Conservation (phyloP, 192 early-diverging fungal species). For the Entomortierella parvispora region DNA sequence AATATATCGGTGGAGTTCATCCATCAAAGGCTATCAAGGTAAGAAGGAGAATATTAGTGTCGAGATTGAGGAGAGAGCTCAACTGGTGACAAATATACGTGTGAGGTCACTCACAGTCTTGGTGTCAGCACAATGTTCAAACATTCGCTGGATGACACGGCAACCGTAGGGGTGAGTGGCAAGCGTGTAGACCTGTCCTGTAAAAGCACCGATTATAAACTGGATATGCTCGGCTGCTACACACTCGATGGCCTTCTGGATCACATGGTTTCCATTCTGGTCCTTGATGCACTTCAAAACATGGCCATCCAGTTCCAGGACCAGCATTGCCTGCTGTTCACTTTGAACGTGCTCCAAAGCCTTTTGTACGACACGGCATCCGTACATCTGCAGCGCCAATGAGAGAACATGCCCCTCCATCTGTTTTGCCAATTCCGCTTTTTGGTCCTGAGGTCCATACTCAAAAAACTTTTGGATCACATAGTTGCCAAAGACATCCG, state of each 20-base stretch:
- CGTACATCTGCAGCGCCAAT: constrained; percentile 97
- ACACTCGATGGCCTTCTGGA: constrained; percentile 97
- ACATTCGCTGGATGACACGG: constrained; percentile 97
- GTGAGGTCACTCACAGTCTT: constrained; percentile 61
- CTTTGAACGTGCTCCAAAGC: constrained; percentile 89
- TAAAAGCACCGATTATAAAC: constrained; percentile 97
- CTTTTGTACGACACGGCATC: constrained; percentile 98
- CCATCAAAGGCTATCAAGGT: constrained; percentile 74
- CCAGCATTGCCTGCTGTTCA: constrained; percentile 88
- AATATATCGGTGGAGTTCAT: constrained; percentile 92
- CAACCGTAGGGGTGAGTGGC: constrained; percentile 98
- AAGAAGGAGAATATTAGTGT: neutral
- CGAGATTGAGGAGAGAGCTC: neutral
- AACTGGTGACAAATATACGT: too few species aligned
- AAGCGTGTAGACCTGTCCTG: constrained; percentile 92
- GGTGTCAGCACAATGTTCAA: constrained; percentile 93
- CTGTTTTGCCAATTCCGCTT: constrained; percentile 87
- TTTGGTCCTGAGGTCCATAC: constrained; percentile 92
- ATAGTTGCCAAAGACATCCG: constrained; percentile 99
- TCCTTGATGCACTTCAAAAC: constrained; percentile 98
- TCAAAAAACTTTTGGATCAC: constrained; percentile 99
- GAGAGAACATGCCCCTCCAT: constrained; percentile 95
- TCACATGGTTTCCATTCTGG: constrained; percentile 99
- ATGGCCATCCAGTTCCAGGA: constrained; percentile 90
- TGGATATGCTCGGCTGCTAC: constrained; percentile 90